Evolutionary conservation across 352 stramenopile species (phyloP).

Genomic region (Phytophthora citricola): DNA sequence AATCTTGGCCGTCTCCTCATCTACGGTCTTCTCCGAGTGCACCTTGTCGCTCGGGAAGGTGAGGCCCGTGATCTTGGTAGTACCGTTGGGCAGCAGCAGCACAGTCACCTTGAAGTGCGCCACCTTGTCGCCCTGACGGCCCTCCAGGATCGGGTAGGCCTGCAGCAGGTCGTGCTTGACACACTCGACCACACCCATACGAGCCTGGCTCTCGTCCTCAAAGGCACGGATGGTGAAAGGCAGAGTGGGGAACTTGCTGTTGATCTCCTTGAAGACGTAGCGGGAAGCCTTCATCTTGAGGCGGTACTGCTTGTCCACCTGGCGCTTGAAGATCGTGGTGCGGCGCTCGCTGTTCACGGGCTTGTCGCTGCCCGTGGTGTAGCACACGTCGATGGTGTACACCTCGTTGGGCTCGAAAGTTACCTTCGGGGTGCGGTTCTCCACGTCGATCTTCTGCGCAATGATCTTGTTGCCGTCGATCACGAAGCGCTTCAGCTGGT

Average conservation of each 20-base stretch:
- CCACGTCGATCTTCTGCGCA: constrained; percentile 91
- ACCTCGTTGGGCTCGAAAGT: constrained; percentile 98
- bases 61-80: constrained; percentile 96
- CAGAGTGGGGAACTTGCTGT: constrained; percentile 98
- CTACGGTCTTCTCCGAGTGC: constrained; percentile 92
- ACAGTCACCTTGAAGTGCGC: constrained; percentile 99
- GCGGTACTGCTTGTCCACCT: constrained; percentile 98
- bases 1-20: constrained; percentile 93
- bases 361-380: constrained; percentile 98
- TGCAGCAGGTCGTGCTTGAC: constrained; percentile 97
- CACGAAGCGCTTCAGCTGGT: constrained; percentile 99
- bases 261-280: constrained; percentile 98
- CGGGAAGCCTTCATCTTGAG: constrained; percentile 96
- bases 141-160: constrained; percentile 98
- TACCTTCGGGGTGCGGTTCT: constrained; percentile 85
- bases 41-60: constrained; percentile 90
- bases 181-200: constrained; percentile 99
- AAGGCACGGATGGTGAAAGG: constrained; percentile 98
- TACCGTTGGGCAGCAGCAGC: constrained; percentile 96
- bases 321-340: constrained; percentile 99
- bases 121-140: constrained; percentile 94
- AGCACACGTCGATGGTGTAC: constrained; percentile 99
- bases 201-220: constrained; percentile 95
- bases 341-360: constrained; percentile 89
- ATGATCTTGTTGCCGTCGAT: constrained; percentile 99